Evolutionary conservation across 306 rosid genomes (phyloP).

Genomic region (Rosa persica): DNA sequence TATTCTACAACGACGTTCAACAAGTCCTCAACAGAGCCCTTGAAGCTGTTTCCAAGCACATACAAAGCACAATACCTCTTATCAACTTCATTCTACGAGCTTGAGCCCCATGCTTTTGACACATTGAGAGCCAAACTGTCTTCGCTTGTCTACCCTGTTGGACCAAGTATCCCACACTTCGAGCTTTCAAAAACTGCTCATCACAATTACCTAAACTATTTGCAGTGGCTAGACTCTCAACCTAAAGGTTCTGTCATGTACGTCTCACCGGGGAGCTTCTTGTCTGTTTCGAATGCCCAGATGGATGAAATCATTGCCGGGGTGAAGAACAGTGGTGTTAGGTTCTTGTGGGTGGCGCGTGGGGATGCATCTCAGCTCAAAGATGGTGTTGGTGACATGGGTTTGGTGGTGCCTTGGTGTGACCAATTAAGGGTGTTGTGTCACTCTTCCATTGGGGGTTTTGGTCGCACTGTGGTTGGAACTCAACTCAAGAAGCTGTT

Average conservation of each 20-base stretch:
- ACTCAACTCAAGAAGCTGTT: conserved; percentile 44
- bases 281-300: conserved; percentile 35
- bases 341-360: conserved; percentile 33
- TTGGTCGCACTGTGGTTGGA: conserved; percentile 62
- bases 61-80: conserved; percentile 39
- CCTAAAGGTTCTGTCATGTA: conserved; percentile 40
- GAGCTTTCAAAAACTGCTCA: neutral
- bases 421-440: conserved; percentile 49
- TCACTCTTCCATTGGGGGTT: conserved; percentile 48
- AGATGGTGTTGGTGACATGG: conserved; percentile 27
- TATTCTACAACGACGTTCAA: neutral
- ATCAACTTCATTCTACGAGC: conserved; percentile 38
- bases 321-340: conserved; percentile 23
- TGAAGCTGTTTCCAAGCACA: conserved; percentile 16
- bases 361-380: conserved; percentile 26
- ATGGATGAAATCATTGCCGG: conserved; percentile 37
- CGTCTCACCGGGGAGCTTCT: conserved; percentile 46
- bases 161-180: conserved; percentile 39
- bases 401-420: conserved; percentile 47
- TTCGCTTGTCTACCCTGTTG: conserved; percentile 36
- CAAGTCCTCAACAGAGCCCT: neutral
- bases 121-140: conserved; percentile 19
- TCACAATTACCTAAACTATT: conserved; percentile 1
- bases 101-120: conserved; percentile 42
- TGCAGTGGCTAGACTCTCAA: conserved; percentile 46